phyloP scores from a whole-genome alignment of 345 rosid genomes.

The Garcia nutans region DNA sequence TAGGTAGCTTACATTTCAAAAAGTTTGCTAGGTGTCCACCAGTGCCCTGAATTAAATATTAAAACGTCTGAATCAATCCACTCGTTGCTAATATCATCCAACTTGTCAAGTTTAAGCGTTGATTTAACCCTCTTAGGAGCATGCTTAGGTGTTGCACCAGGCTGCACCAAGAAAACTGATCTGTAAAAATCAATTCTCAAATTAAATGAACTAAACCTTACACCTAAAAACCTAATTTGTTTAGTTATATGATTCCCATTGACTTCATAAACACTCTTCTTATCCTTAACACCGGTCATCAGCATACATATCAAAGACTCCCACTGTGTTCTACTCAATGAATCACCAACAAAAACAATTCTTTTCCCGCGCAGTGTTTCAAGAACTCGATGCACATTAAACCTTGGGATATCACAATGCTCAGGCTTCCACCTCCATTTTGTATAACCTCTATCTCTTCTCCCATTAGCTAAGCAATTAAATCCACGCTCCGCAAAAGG shows the following conservation, averaged over 20 bases:
- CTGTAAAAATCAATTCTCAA: constrained; percentile 61
- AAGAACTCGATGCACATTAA: constrained; percentile 26
- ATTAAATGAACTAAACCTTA: constrained; percentile 43
- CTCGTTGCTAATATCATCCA: constrained; percentile 64
- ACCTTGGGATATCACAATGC: constrained; percentile 57
- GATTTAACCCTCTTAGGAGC: constrained; percentile 70
- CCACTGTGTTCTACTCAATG: constrained; percentile 41
- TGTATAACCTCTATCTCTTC: constrained; percentile 49
- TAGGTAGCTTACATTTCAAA: constrained; percentile 56
- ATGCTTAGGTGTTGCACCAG: constrained; percentile 45
- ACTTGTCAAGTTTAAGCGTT: constrained; percentile 45
- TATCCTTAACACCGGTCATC: constrained; percentile 66
- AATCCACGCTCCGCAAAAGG: constrained; percentile 66
- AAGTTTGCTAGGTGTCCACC: constrained; percentile 76
- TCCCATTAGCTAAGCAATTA: constrained; percentile 63
- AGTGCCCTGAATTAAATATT: constrained; percentile 70
- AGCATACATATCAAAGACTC: constrained; percentile 74
- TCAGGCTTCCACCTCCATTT: constrained; percentile 78
- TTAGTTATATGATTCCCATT: constrained; percentile 57
- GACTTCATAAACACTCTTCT: constrained; percentile 58
- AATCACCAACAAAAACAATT: constrained; percentile 52
- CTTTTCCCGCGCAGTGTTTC: constrained; percentile 35
- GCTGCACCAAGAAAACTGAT: constrained; percentile 63
- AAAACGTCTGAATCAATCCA: constrained; percentile 69
- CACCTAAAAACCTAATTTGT: constrained; percentile 48